phyloP scores from a whole-genome alignment of 768 basidiomycete species.

The Calocera viscosa region DNA sequence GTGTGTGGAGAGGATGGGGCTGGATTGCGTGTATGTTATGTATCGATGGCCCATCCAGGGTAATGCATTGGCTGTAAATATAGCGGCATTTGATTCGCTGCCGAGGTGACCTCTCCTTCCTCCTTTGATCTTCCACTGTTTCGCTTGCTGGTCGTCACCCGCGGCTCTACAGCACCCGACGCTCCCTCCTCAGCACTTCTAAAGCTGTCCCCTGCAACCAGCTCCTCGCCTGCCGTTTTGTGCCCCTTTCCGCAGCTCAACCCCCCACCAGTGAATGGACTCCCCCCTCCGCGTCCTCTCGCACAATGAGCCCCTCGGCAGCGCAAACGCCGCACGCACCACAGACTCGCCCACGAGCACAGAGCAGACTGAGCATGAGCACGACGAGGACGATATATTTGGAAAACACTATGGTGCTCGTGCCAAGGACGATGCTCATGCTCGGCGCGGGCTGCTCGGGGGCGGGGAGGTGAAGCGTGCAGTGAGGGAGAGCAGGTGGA shows the following conservation, averaged over 20 bases:
- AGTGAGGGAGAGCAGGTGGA: neutral
- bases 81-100: too few species aligned
- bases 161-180: neutral
- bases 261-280: slow-evolving; percentile 4
- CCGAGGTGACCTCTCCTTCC: too few species aligned
- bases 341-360: neutral
- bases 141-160: too few species aligned
- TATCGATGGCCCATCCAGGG: too few species aligned
- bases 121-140: too few species aligned
- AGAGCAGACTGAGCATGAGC: slow-evolving; percentile 5
- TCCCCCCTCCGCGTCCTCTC: neutral
- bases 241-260: neutral
- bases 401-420: neutral
- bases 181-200: neutral
- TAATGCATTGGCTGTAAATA: too few species aligned
- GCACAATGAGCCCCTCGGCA: slow-evolving; percentile 1
- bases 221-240: neutral
- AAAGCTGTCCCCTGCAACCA: neutral
- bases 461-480: neutral
- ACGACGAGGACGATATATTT: slow-evolving; percentile 8
- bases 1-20: too few species aligned
- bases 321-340: neutral
- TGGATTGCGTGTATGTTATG: too few species aligned
- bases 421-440: neutral
- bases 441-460: neutral